A percentile compares a stretch with the other conserved stretches of the same genome.
These are phyloP conservation scores for Trypanosoma brucei DNA, from an alignment of 208 protist species.

Conservation along the genomic window DNA sequence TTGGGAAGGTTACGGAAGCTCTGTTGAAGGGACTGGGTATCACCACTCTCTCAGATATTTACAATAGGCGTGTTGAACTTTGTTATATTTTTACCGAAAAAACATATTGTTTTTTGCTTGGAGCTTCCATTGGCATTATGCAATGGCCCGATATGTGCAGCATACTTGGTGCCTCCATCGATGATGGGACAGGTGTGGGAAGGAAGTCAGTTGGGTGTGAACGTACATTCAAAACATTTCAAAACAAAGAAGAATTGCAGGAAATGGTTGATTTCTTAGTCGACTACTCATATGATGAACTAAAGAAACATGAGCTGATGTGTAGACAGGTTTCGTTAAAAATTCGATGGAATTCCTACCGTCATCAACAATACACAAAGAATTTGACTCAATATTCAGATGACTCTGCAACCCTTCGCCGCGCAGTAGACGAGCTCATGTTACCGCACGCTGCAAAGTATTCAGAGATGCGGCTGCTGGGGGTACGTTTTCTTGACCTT, in stretches of 20 bases:
- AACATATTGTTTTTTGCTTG: slow-evolving; percentile 75
- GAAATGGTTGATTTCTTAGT: slow-evolving; percentile 41
- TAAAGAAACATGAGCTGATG: slow-evolving; percentile 39
- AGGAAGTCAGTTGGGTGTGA: slow-evolving; percentile 79
- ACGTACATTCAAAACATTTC: slow-evolving; percentile 51
- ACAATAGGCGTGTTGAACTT: slow-evolving; percentile 44
- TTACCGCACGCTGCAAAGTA: slow-evolving; percentile 43
- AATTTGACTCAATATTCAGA: slow-evolving; percentile 38
- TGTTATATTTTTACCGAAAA: slow-evolving; percentile 55
- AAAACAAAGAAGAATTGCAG: slow-evolving; percentile 36
- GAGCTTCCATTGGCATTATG: slow-evolving; percentile 66
- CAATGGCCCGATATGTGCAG: background rate
- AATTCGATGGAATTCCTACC: slow-evolving; percentile 64
- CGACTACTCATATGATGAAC: slow-evolving; percentile 15
- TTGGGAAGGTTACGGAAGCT: slow-evolving; percentile 72
- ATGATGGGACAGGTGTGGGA: slow-evolving; percentile 1
- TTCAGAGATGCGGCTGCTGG: slow-evolving; percentile 60
- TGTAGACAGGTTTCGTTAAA: slow-evolving; percentile 67
- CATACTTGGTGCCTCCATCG: too few relatives aligned
- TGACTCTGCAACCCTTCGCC: slow-evolving; percentile 36
- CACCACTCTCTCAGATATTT: slow-evolving; percentile 54
- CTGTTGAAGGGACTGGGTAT: slow-evolving; percentile 68
- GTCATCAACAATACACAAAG: slow-evolving; percentile 64
- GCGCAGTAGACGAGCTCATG: slow-evolving; percentile 58
- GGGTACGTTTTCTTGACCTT: slow-evolving; percentile 60